Base-by-base conservation (phyloP, 495 filamentous ascomycete species). In the Achaetomiella virescens region DNA sequence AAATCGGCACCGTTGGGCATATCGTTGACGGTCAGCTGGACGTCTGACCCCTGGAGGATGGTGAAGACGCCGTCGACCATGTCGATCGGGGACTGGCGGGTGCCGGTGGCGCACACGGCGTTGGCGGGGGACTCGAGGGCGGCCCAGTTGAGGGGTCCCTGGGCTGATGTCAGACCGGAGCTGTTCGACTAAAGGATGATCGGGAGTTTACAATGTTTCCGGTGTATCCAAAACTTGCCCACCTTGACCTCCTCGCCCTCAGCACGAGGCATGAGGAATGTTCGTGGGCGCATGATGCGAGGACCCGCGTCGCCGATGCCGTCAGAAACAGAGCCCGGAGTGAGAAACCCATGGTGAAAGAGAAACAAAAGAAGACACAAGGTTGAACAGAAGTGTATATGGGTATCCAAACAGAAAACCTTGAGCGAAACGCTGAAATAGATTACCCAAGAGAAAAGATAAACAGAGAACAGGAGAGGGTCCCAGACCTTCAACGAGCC, bases 1-100 rank as follows among this genome's bases (percentile, higher is more conserved):
- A 84, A 81, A 38, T 76, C 69, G 52, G 74, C 72, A 0, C 71
- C 72, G 5, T 71, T 61, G 15, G 66, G 59, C 56, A 67, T 66
- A 35, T 70, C 61, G 38, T 69, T 67, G 35, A 72, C 59, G 3
- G 54, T 58, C 37, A 76, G 48, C 35, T 60, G 44, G 37, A 70
- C 29, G 21, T 78, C 68, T 29, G 68, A 62, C 18, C 66, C 65
- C 20, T 75, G 62, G 12, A 79, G 65, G 54, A 75, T 58, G 49
- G 72, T 64, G 42, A 75, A 72, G 6, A 75, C 55, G n/a, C 70
- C 69, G 4, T 66, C 60, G 31, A 68, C 64, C 66, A 74, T 75
- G 64, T 78, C 70, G 66, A 88, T 86, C 35, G 85, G 85, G 1
- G 85, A 86, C 63, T 88, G 85, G 15, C 73, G 64, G 42, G 62